phyloP scores from a whole-genome alignment of 306 rosid genomes.

The Cucurbita pepo region DNA sequence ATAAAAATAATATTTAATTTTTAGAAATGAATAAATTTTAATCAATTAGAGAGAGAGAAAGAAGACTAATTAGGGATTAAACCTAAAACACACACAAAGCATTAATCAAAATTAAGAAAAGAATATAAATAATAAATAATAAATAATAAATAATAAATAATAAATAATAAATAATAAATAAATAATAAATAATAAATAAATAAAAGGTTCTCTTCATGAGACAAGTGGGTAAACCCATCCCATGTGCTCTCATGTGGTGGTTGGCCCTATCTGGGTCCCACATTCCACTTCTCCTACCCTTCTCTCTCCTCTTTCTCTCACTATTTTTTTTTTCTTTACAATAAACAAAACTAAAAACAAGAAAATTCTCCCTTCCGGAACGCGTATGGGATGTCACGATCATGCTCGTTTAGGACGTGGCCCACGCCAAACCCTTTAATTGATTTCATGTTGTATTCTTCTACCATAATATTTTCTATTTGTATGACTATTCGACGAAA shows the following conservation, averaged over 20 bases:
- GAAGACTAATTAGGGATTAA: not conserved
- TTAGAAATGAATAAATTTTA: too few species aligned
- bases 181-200: not conserved
- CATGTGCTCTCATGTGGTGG: conserved; percentile 51
- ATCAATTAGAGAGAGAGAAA: not conserved
- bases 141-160: too few species aligned
- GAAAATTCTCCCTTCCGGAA: not conserved
- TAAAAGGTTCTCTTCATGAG: not conserved
- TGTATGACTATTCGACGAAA: too few species aligned
- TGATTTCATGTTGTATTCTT: too few species aligned
- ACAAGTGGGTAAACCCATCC: conserved; percentile 24
- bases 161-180: not conserved
- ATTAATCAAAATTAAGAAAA: not conserved
- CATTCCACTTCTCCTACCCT: conserved; percentile 33
- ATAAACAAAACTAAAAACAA: not conserved
- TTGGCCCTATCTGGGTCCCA: conserved; percentile 33
- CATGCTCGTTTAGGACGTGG: too few species aligned
- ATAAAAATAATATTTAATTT: too few species aligned
- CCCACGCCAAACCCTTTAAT: too few species aligned
- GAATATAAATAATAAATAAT: not conserved
- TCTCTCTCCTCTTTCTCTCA: not conserved
- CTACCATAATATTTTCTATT: too few species aligned
- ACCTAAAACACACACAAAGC: not conserved
- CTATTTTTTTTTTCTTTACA: not conserved
- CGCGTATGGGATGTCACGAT: not conserved